phyloP scores from a whole-genome alignment of 2,329 filamentous ascomycete genomes.

The Diaporthe citrichinensis region DNA sequence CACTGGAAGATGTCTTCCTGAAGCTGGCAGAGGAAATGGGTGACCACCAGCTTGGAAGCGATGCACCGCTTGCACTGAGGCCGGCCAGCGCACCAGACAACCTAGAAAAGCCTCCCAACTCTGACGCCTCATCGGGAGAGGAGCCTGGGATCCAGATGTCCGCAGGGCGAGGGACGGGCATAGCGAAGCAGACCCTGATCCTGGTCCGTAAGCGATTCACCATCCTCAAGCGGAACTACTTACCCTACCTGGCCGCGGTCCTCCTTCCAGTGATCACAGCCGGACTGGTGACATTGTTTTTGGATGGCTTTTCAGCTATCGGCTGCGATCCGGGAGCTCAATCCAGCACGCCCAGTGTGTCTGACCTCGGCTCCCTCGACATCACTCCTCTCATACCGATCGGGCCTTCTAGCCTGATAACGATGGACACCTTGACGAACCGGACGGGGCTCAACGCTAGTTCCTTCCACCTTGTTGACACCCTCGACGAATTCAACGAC shows the following conservation, averaged over 20 bases:
- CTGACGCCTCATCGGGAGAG: slow-evolving; percentile 34
- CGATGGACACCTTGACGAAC: slow-evolving; percentile 37
- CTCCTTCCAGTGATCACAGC: slow-evolving; percentile 85
- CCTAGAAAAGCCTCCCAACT: slow-evolving; percentile 14
- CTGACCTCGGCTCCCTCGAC: slow-evolving; percentile 41
- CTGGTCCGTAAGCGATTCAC: slow-evolving; percentile 84
- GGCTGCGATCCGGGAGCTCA: slow-evolving; percentile 67
- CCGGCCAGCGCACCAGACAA: slow-evolving; percentile 37
- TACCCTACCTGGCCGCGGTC: slow-evolving; percentile 82
- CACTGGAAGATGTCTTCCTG: slow-evolving; percentile 93
- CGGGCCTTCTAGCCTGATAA: slow-evolving; percentile 54
- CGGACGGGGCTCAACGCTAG: slow-evolving; percentile 34
- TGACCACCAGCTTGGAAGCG: slow-evolving; percentile 54
- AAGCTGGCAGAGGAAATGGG: slow-evolving; percentile 85
- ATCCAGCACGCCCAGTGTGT: slow-evolving; percentile 34
- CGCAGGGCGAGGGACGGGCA: slow-evolving; percentile 36
- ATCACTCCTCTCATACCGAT: slow-evolving; percentile 56
- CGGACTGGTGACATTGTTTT: slow-evolving; percentile 82
- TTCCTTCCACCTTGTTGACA: slow-evolving; percentile 64
- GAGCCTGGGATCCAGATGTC: slow-evolving; percentile 36
- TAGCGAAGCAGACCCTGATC: slow-evolving; percentile 74
- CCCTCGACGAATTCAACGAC: slow-evolving; percentile 76
- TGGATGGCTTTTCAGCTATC: slow-evolving; percentile 66
- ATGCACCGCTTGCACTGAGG: slow-evolving; percentile 39
- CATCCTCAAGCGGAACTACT: slow-evolving; percentile 82